Base-by-base conservation (phyloP, 2,329 filamentous ascomycete genomes). In the Fusarium globosum region DNA sequence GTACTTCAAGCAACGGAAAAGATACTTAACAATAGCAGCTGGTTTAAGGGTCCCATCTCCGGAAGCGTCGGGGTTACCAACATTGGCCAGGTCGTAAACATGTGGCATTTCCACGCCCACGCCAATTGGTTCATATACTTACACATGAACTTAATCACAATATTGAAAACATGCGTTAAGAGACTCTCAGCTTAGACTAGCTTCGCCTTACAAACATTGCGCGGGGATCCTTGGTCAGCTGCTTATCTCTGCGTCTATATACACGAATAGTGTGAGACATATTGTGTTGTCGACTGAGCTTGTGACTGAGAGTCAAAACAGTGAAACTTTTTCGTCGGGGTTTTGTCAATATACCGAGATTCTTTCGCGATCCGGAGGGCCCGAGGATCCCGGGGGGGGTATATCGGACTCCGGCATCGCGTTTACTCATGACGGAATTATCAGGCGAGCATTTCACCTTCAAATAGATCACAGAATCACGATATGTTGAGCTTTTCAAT, bases 41-140 rank as follows among this genome's bases (percentile, higher is more conserved):
- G 18, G 30, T 23, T 35, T 42, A 28, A 41, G 43, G 53, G 53
- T 49, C 39, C 65, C 41, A 23, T 52, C 49, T 59, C 35, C 71
- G 71, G 71, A 73, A 72, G 71, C 68, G n/a, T 53, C 71, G 71
- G 71, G 65, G 18, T 33, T 52, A 43, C 41, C 43, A 42, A 33
- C 36, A 72, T 70, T 71, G 67, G 71, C 38, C 48, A 56, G 38
- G 38, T 30, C 58, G 35, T 67, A 46, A 68, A 46, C 61, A 60
- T 70, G 53, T 66, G 66, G 67, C 65, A 49, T 49, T 69, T 35
- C 16, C 43, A 46, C 20, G 23, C 45, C 35, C 7, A 21, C n/a
- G 26, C n/a, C 26, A 20, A 67, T 64, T 69, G 33, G 36, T 48
- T 23, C 21, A 42, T 14, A 39, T 16, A 28, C 18, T 38, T 41